These are phyloP conservation scores for Beta macrorhiza DNA, from an alignment of 179 eudicot species.

Conservation along the genomic window DNA sequence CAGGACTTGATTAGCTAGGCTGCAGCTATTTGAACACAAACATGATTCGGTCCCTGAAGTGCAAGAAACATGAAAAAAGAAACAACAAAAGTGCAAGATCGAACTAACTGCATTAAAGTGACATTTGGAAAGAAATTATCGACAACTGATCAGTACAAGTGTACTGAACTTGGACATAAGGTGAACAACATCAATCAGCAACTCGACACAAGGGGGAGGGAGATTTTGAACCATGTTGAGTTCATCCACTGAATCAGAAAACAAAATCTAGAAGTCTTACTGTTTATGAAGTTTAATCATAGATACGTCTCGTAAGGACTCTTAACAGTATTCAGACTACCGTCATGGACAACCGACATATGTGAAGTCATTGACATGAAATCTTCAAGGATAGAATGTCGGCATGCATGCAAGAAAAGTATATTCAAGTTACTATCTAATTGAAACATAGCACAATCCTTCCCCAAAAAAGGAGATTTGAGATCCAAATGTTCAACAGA, in stretches of 20 bases:
- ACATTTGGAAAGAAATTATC: background rate
- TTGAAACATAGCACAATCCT: background rate
- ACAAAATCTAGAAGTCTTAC: background rate
- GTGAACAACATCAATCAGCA: background rate
- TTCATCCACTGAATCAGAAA: no score
- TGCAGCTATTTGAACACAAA: background rate
- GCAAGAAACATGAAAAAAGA: background rate
- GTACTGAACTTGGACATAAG: background rate
- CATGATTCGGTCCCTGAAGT: background rate
- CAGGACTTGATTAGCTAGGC: background rate
- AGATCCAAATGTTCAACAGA: background rate
- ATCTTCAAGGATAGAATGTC: background rate
- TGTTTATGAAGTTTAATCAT: background rate
- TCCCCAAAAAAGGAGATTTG: no score
- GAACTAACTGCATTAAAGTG: background rate
- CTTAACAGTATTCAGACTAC: background rate
- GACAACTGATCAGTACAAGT: background rate
- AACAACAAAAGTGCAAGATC: background rate
- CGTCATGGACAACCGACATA: background rate
- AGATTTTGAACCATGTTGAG: no score
- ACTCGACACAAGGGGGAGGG: background rate
- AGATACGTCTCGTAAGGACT: background rate
- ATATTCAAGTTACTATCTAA: background rate
- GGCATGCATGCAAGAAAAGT: background rate
- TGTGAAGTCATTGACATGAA: background rate